phyloP scores from a whole-genome alignment of 2,329 filamentous ascomycete genomes.

The Colletotrichum cuscutae region DNA sequence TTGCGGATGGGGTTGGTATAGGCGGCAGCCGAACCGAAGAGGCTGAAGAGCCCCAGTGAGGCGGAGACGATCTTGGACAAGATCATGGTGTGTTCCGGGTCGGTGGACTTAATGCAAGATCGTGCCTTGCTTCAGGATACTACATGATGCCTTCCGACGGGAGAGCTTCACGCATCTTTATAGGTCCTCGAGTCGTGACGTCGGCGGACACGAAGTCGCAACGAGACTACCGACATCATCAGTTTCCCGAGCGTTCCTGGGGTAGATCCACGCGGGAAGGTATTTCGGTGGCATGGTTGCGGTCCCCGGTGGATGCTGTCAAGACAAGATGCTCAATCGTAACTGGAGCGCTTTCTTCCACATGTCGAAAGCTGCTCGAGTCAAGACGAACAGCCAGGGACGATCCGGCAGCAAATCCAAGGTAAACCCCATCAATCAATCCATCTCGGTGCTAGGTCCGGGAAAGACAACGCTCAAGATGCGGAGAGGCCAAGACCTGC shows the following conservation, averaged over 20 bases:
- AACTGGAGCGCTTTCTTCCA: conserved; percentile 18
- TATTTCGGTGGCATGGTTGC: background rate
- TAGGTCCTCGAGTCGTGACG: background rate
- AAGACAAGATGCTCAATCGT: background rate
- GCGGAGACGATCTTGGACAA: conserved; percentile 20
- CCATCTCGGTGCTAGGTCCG: background rate
- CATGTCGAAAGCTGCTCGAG: background rate
- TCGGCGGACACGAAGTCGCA: background rate
- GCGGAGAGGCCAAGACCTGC: conserved; percentile 25
- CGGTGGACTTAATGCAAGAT: background rate
- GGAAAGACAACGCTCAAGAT: background rate
- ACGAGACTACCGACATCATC: background rate
- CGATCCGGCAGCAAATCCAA: background rate
- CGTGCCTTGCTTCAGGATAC: background rate
- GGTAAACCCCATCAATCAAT: background rate
- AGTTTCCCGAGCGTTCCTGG: background rate
- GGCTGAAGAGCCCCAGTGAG: conserved; percentile 20
- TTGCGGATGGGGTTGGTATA: conserved; percentile 64
- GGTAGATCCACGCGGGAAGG: background rate
- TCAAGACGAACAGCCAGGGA: conserved; percentile 4
- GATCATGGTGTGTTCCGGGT: conserved; percentile 1
- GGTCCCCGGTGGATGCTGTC: background rate
- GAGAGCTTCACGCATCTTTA: background rate
- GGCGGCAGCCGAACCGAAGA: conserved; percentile 39
- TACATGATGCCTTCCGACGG: background rate